Evolutionary conservation across 805 yeast genomes (phyloP).

Genomic region (Lachancea thermotolerans): DNA sequence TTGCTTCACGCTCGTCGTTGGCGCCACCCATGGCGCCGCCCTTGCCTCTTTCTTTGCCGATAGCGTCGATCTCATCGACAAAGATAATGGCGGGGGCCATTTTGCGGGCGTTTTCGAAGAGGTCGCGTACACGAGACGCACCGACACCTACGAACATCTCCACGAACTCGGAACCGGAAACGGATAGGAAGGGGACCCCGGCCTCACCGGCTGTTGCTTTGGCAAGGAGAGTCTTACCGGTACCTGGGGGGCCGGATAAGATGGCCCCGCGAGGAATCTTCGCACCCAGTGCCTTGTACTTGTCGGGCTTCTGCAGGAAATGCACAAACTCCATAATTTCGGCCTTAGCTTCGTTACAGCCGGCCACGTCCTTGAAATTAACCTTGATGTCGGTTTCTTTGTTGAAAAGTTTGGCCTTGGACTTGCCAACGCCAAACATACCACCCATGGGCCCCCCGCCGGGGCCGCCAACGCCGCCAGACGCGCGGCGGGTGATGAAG

Average conservation of each 20-base stretch:
- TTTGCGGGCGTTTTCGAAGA: conserved; percentile 82
- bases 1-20: conserved; percentile 90
- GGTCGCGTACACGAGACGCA: conserved; percentile 88
- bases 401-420: conserved; percentile 73
- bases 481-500: conserved; percentile 38
- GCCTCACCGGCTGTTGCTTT: conserved; percentile 98
- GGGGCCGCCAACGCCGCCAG: conserved; percentile 23
- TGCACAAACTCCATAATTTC: conserved; percentile 94
- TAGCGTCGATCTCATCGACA: conserved; percentile 94
- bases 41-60: conserved; percentile 77
- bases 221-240: conserved; percentile 89
- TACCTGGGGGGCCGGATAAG: conserved; percentile 92
- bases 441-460: conserved; percentile 55
- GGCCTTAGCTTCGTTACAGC: conserved; percentile 89
- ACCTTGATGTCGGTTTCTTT: conserved; percentile 78
- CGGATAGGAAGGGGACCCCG: conserved; percentile 86
- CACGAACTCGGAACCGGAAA: conserved; percentile 92
- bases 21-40: conserved; percentile 75
- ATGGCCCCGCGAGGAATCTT: conserved; percentile 95
- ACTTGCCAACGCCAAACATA: conserved; percentile 80
- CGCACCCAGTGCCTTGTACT: conserved; percentile 85
- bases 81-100: conserved; percentile 87
- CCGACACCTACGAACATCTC: conserved; percentile 98
- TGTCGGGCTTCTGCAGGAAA: conserved; percentile 75
- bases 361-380: conserved; percentile 86